These are phyloP conservation scores for Hyaloscypha finlandica DNA, from an alignment of 495 filamentous ascomycete species.

Conservation along the genomic window DNA sequence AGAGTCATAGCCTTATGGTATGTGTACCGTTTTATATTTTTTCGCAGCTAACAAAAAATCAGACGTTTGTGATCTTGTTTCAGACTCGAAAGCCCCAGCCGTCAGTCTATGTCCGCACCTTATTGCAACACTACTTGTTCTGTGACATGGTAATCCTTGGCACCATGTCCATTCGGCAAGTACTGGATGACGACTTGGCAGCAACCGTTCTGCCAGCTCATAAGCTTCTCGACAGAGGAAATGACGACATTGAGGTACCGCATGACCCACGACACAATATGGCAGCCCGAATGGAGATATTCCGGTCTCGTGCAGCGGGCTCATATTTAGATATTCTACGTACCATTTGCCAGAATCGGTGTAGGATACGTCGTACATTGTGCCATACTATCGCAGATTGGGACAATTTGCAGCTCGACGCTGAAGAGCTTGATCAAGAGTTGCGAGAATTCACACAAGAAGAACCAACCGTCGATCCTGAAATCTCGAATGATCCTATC, in stretches of 20 bases:
- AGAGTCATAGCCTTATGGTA: constrained; percentile 69
- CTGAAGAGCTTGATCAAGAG: constrained; percentile 75
- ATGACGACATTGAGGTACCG: constrained; percentile 74
- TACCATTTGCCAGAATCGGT: constrained; percentile 85
- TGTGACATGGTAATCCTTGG: constrained; percentile 67
- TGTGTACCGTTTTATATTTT: constrained; percentile 20
- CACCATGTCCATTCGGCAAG: constrained; percentile 64
- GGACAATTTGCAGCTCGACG: constrained; percentile 83
- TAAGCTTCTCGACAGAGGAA: constrained; percentile 68
- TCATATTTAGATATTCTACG: constrained; percentile 82
- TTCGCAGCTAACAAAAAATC: constrained; percentile 3
- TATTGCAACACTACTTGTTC: constrained; percentile 77
- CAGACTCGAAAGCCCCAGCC: constrained; percentile 80
- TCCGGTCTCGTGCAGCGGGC: constrained; percentile 71
- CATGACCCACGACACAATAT: constrained; percentile 77
- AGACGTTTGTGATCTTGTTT: constrained; percentile 72
- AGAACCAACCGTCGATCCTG: constrained; percentile 46
- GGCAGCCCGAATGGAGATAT: constrained; percentile 75
- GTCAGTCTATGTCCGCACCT: constrained; percentile 77
- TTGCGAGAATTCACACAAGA: constrained; percentile 65
- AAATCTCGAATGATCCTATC: constrained; percentile 40
- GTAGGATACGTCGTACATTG: constrained; percentile 79
- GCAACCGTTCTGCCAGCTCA: constrained; percentile 74
- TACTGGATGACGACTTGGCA: constrained; percentile 78
- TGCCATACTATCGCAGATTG: constrained; percentile 80